Evolutionary conservation across 176 grass and related monocot genomes (phyloP).

Genomic region (Triticum dicoccoides): DNA sequence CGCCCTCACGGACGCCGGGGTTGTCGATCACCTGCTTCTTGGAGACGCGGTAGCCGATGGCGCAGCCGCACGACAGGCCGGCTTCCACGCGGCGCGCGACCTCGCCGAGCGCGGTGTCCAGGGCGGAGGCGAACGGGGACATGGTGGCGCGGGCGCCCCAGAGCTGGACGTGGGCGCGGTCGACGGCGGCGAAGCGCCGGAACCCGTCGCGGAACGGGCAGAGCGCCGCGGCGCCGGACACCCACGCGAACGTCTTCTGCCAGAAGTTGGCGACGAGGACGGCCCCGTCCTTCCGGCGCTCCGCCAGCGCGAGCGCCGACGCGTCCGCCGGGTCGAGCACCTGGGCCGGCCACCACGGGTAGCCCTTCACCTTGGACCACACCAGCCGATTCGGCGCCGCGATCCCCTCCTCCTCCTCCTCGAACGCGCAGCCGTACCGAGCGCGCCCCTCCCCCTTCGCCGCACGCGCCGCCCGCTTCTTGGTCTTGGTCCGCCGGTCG

Average conservation of each 20-base stretch:
- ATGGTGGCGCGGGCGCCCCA: background rate
- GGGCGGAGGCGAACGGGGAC: conserved; percentile 34
- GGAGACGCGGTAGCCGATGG: background rate
- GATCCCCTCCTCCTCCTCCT: conserved; percentile 13
- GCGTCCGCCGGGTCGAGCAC: conserved; percentile 61
- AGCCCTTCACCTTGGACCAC: conserved; percentile 58
- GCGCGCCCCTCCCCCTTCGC: background rate
- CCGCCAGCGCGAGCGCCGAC: conserved; percentile 34
- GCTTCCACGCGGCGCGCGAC: conserved; percentile 39
- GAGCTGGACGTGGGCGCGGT: background rate
- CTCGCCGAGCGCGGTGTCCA: conserved; percentile 55
- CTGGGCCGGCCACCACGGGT: conserved; percentile 88
- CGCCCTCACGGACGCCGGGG: conserved; percentile 47
- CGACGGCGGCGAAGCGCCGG: conserved; percentile 11
- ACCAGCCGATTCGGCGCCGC: conserved; percentile 38
- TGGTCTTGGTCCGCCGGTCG: background rate
- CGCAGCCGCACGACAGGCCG: conserved; percentile 54
- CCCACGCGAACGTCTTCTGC: conserved; percentile 66
- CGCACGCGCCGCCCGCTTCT: background rate
- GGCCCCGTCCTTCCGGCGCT: conserved; percentile 2
- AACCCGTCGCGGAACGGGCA: conserved; percentile 47
- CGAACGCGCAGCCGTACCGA: conserved; percentile 42
- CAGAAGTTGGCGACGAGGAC: conserved; percentile 52
- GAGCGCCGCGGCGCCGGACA: conserved; percentile 17
- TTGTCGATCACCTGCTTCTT: conserved; percentile 55